Evolutionary conservation across 805 yeast species (phyloP).

Genomic region (Suhomyces xylopsoci): DNA sequence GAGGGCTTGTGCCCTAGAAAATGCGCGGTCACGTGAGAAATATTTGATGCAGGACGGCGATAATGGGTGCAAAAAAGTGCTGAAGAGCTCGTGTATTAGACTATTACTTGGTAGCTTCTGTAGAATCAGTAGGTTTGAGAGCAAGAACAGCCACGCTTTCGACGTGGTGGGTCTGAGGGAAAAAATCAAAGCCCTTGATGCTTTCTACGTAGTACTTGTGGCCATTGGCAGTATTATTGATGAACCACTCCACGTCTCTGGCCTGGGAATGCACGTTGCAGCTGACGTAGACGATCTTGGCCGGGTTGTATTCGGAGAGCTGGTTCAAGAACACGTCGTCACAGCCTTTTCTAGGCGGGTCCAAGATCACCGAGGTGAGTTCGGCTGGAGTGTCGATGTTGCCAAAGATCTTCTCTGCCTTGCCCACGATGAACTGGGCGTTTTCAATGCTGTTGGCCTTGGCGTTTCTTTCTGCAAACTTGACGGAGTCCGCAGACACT

Average conservation of each 20-base stretch:
- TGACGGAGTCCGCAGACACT: slow-evolving; percentile 85
- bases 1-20: background rate
- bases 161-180: slow-evolving; percentile 92
- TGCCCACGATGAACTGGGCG: slow-evolving; percentile 83
- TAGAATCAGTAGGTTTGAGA: background rate
- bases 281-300: slow-evolving; percentile 86
- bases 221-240: slow-evolving; percentile 64
- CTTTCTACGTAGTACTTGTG: slow-evolving; percentile 68
- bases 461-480: slow-evolving; percentile 83
- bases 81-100: background rate
- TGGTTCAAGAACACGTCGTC: slow-evolving; percentile 85
- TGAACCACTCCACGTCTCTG: slow-evolving; percentile 81
- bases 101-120: background rate
- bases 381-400: slow-evolving; percentile 71
- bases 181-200: slow-evolving; percentile 92
- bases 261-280: slow-evolving; percentile 99
- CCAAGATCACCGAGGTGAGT: slow-evolving; percentile 85
- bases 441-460: slow-evolving; percentile 68
- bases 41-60: background rate
- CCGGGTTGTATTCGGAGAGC: slow-evolving; percentile 77
- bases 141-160: slow-evolving; percentile 78
- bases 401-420: slow-evolving; percentile 86
- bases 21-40: background rate
- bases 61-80: slow-evolving; percentile 4
- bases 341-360: slow-evolving; percentile 97